A percentile compares a stretch with the other conserved stretches of the same genome.
These are phyloP conservation scores for Backusella tarrabulga DNA, from an alignment of 192 early-diverging fungal genomes.

Conservation along the genomic window DNA sequence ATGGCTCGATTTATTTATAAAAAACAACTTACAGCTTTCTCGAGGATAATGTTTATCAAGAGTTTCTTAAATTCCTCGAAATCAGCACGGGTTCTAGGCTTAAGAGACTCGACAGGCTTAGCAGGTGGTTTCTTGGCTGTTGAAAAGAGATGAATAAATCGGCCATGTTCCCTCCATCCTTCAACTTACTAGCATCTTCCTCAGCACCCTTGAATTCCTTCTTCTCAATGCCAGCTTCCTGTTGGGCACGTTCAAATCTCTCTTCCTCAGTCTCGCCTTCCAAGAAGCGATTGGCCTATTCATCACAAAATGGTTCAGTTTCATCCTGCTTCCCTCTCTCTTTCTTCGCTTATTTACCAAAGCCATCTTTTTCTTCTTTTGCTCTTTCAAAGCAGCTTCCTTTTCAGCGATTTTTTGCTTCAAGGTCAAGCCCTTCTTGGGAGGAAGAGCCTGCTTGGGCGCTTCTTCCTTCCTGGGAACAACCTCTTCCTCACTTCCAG, in stretches of 20 bases:
- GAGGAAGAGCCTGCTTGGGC: constrained; percentile 3
- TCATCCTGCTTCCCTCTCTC: not conserved
- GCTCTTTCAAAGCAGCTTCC: constrained; percentile 41
- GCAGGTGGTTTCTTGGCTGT: not conserved
- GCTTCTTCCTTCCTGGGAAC: constrained; percentile 40
- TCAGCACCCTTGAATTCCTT: constrained; percentile 60
- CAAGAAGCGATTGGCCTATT: constrained; percentile 18
- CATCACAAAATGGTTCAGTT: not conserved
- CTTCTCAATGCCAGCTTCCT: constrained; percentile 60
- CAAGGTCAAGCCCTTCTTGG: constrained; percentile 46
- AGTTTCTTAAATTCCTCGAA: constrained; percentile 62
- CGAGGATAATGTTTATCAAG: constrained; percentile 55
- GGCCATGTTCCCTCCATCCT: not conserved
- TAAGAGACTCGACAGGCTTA: constrained; percentile 29
- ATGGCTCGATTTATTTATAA: too few species aligned
- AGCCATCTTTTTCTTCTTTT: constrained; percentile 33
- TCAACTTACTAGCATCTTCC: constrained; percentile 42
- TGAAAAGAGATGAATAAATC: not conserved
- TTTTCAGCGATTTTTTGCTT: constrained; percentile 61
- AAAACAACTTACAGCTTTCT: constrained; percentile 41
- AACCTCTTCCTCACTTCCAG: not conserved
- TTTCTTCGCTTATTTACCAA: not conserved
- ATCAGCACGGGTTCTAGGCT: constrained; percentile 66
- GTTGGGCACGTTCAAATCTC: constrained; percentile 46
- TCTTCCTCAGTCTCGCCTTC: constrained; percentile 54